Evolutionary conservation across 148 eudicot species (phyloP).

Genomic region (Vaccinium myrtillus): DNA sequence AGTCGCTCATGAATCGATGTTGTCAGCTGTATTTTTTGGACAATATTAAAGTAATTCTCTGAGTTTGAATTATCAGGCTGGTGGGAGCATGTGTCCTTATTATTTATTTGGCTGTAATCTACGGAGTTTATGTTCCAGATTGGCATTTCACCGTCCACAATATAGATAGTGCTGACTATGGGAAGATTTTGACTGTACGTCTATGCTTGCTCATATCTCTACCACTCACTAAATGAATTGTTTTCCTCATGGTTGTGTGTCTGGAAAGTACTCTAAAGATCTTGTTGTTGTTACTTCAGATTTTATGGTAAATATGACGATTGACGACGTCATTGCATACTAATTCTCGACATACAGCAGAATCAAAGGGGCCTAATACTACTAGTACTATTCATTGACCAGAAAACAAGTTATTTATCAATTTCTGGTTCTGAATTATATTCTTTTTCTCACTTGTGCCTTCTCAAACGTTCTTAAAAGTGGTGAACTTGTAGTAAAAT

Average conservation of each 20-base stretch:
- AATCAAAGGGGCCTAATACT: not conserved
- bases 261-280: not conserved
- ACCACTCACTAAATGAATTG: not conserved
- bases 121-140: constrained; percentile 79
- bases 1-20: not conserved
- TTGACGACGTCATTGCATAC: not conserved
- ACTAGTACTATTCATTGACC: not conserved
- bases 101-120: constrained; percentile 62
- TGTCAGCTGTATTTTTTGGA: not conserved
- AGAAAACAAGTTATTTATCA: not conserved
- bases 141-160: constrained; percentile 74
- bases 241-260: not conserved
- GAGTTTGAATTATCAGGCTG: constrained; percentile 50
- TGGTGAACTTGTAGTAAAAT: not conserved
- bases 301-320: not conserved
- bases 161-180: constrained; percentile 54
- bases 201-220: constrained; percentile 18
- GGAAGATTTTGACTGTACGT: constrained; percentile 68
- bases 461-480: not conserved
- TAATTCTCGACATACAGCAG: not conserved
- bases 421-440: not conserved
- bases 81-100: constrained; percentile 58
- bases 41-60: not conserved
- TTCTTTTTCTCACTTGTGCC: not conserved
- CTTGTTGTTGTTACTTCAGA: not conserved